Evolutionary conservation across 148 eudicot species (phyloP).

Genomic region (Chenopodium quinoa): DNA sequence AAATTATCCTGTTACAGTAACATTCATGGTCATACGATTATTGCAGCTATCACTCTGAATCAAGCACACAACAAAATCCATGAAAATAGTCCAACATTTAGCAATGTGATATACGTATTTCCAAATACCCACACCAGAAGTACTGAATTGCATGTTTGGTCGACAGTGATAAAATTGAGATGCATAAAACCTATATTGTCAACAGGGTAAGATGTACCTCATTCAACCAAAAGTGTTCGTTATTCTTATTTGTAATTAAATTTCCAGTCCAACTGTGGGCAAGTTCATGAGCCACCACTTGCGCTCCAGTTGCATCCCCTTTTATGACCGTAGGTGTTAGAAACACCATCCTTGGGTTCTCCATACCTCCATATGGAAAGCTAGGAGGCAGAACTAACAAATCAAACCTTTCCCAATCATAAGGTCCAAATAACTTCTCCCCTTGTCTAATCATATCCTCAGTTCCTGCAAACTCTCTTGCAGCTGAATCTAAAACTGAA

Average conservation of each 20-base stretch:
- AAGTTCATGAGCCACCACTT: slow-evolving; percentile 98
- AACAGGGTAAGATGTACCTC: slow-evolving; percentile 55
- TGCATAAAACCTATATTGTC: background rate
- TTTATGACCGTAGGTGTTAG: slow-evolving; percentile 93
- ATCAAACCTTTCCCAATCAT: slow-evolving; percentile 99
- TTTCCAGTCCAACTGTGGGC: slow-evolving; percentile 99
- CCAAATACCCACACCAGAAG: background rate
- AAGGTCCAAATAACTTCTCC: slow-evolving; percentile 81
- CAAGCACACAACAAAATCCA: background rate
- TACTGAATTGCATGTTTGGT: background rate
- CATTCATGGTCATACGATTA: no score
- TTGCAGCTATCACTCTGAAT: background rate
- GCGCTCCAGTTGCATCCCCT: slow-evolving; percentile 93
- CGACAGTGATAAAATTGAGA: background rate
- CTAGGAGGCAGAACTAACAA: slow-evolving; percentile 93
- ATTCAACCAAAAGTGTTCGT: slow-evolving; percentile 97
- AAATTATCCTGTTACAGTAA: no score
- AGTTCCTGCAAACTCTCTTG: slow-evolving; percentile 82
- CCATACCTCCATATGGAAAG: slow-evolving; percentile 98
- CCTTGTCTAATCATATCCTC: slow-evolving; percentile 96
- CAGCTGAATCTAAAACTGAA: slow-evolving; percentile 65
- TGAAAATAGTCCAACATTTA: background rate
- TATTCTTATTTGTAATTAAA: slow-evolving; percentile 87
- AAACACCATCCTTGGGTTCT: slow-evolving; percentile 97
- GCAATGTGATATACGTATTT: background rate